phyloP scores from a whole-genome alignment of 768 basidiomycete species.

The Coprinellus micaceus region DNA sequence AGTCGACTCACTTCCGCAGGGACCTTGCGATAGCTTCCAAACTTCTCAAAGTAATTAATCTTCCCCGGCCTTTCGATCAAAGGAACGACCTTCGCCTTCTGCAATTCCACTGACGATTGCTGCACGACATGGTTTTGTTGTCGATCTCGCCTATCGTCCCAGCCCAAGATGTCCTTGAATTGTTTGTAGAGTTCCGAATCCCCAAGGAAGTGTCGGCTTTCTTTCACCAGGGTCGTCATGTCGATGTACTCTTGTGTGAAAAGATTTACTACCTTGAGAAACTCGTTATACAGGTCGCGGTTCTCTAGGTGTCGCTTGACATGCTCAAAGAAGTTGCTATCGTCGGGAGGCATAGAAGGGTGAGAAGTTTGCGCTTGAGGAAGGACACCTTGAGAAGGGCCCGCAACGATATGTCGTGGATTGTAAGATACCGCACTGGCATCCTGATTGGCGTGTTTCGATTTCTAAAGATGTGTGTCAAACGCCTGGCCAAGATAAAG shows the following conservation, averaged over 20 bases:
- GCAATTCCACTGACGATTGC: conserved; percentile 45
- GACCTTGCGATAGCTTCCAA: conserved; percentile 88
- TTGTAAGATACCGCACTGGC: conserved; percentile 35
- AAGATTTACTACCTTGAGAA: conserved; percentile 90
- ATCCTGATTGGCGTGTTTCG: conserved; percentile 39
- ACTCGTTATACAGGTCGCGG: conserved; percentile 85
- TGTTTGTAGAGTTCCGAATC: conserved; percentile 77
- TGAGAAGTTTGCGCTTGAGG: conserved; percentile 23
- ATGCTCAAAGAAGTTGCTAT: conserved; percentile 87
- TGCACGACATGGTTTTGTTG: conserved; percentile 49
- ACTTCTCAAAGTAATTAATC: conserved; percentile 65
- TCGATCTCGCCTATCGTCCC: conserved; percentile 71
- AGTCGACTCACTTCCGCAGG: conserved; percentile 65
- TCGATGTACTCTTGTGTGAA: conserved; percentile 95
- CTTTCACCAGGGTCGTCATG: conserved; percentile 74
- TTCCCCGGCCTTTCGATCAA: conserved; percentile 46
- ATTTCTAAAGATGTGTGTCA: conserved; percentile 26
- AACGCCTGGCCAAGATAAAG: conserved; percentile 20
- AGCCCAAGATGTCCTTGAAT: conserved; percentile 84
- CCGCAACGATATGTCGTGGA: conserved; percentile 25
- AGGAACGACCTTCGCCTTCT: conserved; percentile 43
- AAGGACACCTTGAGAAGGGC: conserved; percentile 8
- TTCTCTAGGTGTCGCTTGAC: conserved; percentile 72
- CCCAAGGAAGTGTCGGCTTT: conserved; percentile 70
- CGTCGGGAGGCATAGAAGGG: conserved; percentile 30